Evolutionary conservation across 305 asterid genomes (phyloP).

Genomic region (Rubia balearica): DNA sequence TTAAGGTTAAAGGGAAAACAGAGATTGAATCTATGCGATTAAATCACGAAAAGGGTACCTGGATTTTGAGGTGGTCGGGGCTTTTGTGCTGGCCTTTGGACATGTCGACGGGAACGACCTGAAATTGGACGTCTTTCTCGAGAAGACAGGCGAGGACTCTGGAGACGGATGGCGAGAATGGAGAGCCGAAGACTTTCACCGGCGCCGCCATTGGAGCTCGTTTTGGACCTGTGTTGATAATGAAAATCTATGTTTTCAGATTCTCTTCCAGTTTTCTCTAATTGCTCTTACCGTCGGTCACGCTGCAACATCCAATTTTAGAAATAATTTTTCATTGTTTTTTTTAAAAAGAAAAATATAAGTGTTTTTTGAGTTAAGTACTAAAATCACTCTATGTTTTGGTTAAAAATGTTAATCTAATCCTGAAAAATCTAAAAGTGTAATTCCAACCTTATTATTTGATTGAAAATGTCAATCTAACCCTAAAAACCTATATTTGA

Average conservation of each 20-base stretch:
- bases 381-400: too few relatives aligned
- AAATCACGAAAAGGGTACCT: conserved; percentile 27
- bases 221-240: background rate
- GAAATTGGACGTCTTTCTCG: conserved; percentile 67
- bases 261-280: background rate
- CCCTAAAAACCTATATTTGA: too few relatives aligned
- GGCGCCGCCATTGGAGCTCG: conserved; percentile 37
- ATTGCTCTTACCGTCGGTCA: background rate
- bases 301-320: background rate
- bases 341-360: too few relatives aligned
- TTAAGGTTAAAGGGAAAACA: background rate
- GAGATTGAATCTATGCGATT: background rate
- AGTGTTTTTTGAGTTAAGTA: too few relatives aligned
- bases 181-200: conserved; percentile 75
- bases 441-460: too few relatives aligned
- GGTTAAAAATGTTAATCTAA: too few relatives aligned
- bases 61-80: conserved; percentile 69
- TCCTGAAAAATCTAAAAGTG: too few relatives aligned
- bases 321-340: too few relatives aligned
- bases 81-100: conserved; percentile 68
- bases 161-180: conserved; percentile 61
- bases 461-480: too few relatives aligned
- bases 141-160: conserved; percentile 63
- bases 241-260: background rate
- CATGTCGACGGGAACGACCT: conserved; percentile 59